A percentile compares a stretch with the other conserved stretches of the same genome.
phyloP scores from a whole-genome alignment of 768 basidiomycete species.

The Tricholoma saponaceum region DNA sequence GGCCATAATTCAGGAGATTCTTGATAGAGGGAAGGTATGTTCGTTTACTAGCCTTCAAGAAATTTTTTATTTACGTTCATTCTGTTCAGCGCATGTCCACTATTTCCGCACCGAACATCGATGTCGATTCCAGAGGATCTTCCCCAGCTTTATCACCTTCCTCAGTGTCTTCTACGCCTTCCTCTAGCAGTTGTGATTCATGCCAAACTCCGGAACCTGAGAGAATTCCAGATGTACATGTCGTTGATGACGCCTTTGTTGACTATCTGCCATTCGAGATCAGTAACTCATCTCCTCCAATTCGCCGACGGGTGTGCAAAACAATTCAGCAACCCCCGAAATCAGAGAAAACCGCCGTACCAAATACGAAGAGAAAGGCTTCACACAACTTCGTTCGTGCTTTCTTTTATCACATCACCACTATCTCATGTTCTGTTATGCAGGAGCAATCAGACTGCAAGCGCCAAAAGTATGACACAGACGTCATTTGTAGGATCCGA shows the following conservation, averaged over 20 bases:
- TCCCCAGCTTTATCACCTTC: conserved; percentile 1
- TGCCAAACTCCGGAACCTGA: not conserved
- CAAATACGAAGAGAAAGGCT: conserved; percentile 9
- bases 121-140: not conserved
- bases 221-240: not conserved
- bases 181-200: not conserved
- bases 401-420: not conserved
- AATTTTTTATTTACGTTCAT: not conserved
- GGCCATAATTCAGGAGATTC: conserved; percentile 11
- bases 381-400: not conserved
- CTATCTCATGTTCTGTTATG: not conserved
- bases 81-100: not conserved
- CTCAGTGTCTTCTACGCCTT: conserved; percentile 1
- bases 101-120: not conserved
- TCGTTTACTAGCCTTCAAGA: not conserved
- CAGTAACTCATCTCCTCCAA: not conserved
- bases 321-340: not conserved
- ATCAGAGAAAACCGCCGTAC: not conserved
- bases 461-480: conserved; percentile 11
- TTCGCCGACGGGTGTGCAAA: not conserved
- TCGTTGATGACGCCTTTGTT: conserved; percentile 6
- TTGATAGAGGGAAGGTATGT: conserved; percentile 3
- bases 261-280: conserved; percentile 7
- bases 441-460: conserved; percentile 5
- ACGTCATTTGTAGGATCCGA: conserved; percentile 15